These are phyloP conservation scores for Ensete glaucum DNA, from an alignment of 176 grass and related monocot species.

Conservation along the genomic window DNA sequence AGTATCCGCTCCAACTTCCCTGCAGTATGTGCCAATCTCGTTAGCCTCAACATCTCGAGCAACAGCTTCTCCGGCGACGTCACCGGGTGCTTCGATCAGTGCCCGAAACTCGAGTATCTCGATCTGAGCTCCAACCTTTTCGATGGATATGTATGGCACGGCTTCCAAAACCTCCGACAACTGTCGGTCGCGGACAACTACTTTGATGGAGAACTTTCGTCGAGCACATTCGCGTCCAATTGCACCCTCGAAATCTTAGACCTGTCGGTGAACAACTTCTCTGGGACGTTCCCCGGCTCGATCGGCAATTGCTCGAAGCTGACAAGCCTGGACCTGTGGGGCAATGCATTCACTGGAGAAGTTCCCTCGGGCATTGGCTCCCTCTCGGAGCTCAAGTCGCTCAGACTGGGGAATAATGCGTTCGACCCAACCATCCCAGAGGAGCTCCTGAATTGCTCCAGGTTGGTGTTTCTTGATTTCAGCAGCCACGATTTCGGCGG, in stretches of 20 bases:
- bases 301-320: slow-evolving; percentile 47
- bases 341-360: slow-evolving; percentile 34
- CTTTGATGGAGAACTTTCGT: slow-evolving; percentile 32
- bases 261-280: slow-evolving; percentile 45
- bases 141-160: slow-evolving; percentile 58
- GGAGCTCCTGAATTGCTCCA: slow-evolving; percentile 47
- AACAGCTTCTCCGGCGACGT: slow-evolving; percentile 43
- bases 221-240: slow-evolving; percentile 26
- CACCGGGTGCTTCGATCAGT: slow-evolving; percentile 39
- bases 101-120: slow-evolving; percentile 38
- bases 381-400: slow-evolving; percentile 27
- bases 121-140: slow-evolving; percentile 78
- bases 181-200: slow-evolving; percentile 55
- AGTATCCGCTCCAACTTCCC: slow-evolving; percentile 40
- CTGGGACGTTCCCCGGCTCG: slow-evolving; percentile 44
- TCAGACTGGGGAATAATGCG: slow-evolving; percentile 52
- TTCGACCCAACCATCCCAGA: slow-evolving; percentile 39
- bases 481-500: slow-evolving; percentile 54
- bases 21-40: slow-evolving; percentile 38
- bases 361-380: slow-evolving; percentile 53
- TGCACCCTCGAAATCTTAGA: slow-evolving; percentile 50
- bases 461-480: slow-evolving; percentile 59
- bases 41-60: slow-evolving; percentile 40
- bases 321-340: slow-evolving; percentile 45
- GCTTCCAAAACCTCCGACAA: slow-evolving; percentile 32